These are phyloP conservation scores for Yarrowia alimentaria DNA, from an alignment of 805 yeast genomes.

Conservation along the genomic window DNA sequence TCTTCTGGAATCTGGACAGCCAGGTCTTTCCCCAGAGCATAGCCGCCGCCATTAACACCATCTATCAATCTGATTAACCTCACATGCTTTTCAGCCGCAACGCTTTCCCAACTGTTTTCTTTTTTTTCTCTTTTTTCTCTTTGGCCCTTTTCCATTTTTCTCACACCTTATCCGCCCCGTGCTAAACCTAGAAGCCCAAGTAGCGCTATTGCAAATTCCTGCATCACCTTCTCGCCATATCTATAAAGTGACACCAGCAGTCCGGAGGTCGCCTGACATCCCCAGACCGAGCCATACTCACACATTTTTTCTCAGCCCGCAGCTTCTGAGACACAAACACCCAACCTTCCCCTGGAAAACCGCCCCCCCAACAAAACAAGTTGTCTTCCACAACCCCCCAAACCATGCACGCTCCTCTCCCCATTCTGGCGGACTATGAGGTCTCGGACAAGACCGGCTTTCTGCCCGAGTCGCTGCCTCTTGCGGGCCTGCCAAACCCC, in stretches of 20 bases:
- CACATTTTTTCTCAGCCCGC: too few relatives aligned
- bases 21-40: too few relatives aligned
- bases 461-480: slow-evolving; percentile 67
- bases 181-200: slow-evolving; percentile 17
- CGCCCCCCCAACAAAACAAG: background rate
- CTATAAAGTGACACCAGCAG: slow-evolving; percentile 18
- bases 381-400: background rate
- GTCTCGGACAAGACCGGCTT: slow-evolving; percentile 74
- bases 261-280: too few relatives aligned
- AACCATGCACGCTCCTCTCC: slow-evolving; percentile 42
- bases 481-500: slow-evolving; percentile 54
- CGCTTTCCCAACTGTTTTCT: too few relatives aligned
- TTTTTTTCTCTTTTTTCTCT: background rate
- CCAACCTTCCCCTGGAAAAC: too few relatives aligned
- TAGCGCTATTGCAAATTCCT: too few relatives aligned
- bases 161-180: slow-evolving; percentile 26
- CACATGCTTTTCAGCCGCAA: slow-evolving; percentile 12
- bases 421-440: slow-evolving; percentile 61
- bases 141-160: slow-evolving; percentile 6
- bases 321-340: too few relatives aligned
- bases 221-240: slow-evolving; percentile 1
- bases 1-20: too few relatives aligned
- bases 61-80: too few relatives aligned
- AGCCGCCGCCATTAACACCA: too few relatives aligned
- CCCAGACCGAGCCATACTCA: too few relatives aligned